Base-by-base conservation (phyloP, 2,329 filamentous ascomycete species). In the Ascochyta viciae-villosae region DNA sequence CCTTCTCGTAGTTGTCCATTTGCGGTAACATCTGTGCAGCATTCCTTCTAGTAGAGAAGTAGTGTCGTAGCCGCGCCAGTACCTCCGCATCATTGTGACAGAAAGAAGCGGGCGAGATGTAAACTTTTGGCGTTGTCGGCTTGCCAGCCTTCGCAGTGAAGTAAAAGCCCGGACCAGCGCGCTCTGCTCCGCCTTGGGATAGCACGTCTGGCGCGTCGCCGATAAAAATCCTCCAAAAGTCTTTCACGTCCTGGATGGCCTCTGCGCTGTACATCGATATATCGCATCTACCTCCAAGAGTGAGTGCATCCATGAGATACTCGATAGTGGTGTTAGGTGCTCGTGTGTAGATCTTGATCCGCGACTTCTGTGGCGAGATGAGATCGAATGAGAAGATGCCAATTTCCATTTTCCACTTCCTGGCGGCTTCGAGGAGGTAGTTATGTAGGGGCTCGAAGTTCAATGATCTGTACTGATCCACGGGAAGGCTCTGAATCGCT, bases 231-330 rank as follows among this genome's bases (percentile, higher is more conserved):
- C 23, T 42, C 58, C 55, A 58, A 33, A 61, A 61, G 33, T 54
- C 56, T 33, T 57, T 31, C 10, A 60, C 44, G 13, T 60, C 54
- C 8, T 43, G 41, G 34, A 60, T 49, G 9, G 50, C 54, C 44
- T 60, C 41, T 3, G 43, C 47, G n/a, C 50, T 60, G 40, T 58
- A 60, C 58, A 60, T 55, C 2, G 54, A 52, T 27, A 58, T 27
- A 23, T 52, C 50, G 19, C 55, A 45, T 19, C 58, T 31, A 9
- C 54, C 54, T 22, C 54, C 58, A 13, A 61, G 46, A 4, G 54
- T 58, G 7, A 61, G 38, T 7, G 54, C 58, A 43, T 58, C 54
- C 58, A 61, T 57, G 15, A 58, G 42, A 27, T 61, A 61, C 31
- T 58, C 58, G 13, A 58, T 16, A 15, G 45, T 54, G 1, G 54